Conservation (phyloP, 164 flowering plant species). For the Chloranthus sessilifolius region DNA sequence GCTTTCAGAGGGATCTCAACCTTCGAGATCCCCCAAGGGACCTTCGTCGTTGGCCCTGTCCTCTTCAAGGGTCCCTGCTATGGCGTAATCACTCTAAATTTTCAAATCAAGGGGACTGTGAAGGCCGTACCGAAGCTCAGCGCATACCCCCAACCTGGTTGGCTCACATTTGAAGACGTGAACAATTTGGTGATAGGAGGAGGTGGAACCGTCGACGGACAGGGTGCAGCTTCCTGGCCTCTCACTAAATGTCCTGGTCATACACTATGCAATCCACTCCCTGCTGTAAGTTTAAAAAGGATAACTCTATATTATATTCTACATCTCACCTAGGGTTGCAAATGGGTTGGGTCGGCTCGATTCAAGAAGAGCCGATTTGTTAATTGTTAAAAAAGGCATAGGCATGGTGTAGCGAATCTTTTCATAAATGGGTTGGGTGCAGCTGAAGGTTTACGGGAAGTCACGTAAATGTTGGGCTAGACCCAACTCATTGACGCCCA, state of each 20-base stretch:
- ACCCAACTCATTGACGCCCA: too few species aligned
- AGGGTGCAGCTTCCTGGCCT: slow-evolving; percentile 7
- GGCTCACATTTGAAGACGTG: slow-evolving; percentile 5
- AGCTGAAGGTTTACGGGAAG: too few species aligned
- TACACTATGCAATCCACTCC: neutral
- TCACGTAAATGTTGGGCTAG: too few species aligned
- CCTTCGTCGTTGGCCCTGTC: slow-evolving; percentile 7
- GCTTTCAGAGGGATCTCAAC: neutral
- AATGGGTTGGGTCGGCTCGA: too few species aligned
- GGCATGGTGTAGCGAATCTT: too few species aligned
- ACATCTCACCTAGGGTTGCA: neutral
- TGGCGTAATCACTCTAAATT: neutral
- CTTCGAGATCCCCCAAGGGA: slow-evolving; percentile 1
- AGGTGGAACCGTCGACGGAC: slow-evolving; percentile 10
- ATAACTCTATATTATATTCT: neutral
- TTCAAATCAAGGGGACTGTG: slow-evolving; percentile 2
- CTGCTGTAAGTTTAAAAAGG: slow-evolving; percentile 5
- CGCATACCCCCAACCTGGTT: neutral
- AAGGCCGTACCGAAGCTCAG: slow-evolving; percentile 2
- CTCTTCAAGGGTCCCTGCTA: slow-evolving; percentile 5
- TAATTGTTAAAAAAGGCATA: too few species aligned
- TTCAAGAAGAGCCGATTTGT: too few species aligned
- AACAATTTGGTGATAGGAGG: neutral
- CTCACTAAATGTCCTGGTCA: neutral
- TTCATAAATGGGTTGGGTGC: too few species aligned